These are phyloP conservation scores for Lyophyllum atratum DNA, from an alignment of 768 basidiomycete species.

Conservation along the genomic window DNA sequence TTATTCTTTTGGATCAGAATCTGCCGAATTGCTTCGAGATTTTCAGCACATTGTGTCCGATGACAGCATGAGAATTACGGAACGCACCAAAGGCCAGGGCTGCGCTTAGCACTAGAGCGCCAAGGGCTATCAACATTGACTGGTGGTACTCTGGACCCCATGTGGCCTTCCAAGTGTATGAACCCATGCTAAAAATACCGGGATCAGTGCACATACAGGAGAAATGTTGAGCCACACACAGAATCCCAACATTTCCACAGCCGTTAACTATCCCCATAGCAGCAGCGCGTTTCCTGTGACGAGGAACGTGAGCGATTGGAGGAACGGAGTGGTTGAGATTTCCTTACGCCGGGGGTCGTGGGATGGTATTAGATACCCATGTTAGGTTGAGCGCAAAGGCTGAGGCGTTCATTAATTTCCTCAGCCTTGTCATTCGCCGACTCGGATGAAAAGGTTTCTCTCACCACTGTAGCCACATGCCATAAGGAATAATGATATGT, in stretches of 20 bases:
- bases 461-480: constrained; percentile 48
- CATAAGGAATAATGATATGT: constrained; percentile 68
- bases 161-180: constrained; percentile 58
- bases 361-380: constrained; percentile 63
- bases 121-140: constrained; percentile 55
- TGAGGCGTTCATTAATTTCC: too few species aligned
- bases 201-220: background rate
- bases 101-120: constrained; percentile 33
- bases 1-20: constrained; percentile 56
- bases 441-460: background rate
- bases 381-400: constrained; percentile 53
- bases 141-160: constrained; percentile 67
- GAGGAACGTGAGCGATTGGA: background rate
- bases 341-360: constrained; percentile 57
- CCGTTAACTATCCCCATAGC: constrained; percentile 68
- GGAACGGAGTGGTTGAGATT: background rate
- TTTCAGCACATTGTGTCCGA: background rate
- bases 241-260: constrained; percentile 51
- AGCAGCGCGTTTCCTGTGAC: constrained; percentile 45
- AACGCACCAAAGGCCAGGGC: constrained; percentile 1
- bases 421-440: constrained; percentile 8
- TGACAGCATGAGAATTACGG: constrained; percentile 5
- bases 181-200: constrained; percentile 47
- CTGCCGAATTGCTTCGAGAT: constrained; percentile 37
- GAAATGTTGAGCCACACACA: too few species aligned